Conservation (phyloP, 2,329 filamentous ascomycete genomes). For the Myriosclerotinia duriaeana region DNA sequence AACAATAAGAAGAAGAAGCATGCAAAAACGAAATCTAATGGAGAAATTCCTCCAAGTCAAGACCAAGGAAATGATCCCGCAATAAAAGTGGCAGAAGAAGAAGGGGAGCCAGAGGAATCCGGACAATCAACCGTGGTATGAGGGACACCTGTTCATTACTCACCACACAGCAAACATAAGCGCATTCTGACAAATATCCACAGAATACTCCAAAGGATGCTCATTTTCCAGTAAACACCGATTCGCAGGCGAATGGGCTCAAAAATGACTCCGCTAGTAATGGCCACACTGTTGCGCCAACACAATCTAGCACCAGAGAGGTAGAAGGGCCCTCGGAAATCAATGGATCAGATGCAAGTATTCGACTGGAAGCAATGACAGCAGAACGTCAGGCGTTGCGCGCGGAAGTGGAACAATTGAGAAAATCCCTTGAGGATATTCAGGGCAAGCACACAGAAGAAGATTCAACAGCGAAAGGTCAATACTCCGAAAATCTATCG, state of each 20-base stretch:
- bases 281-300: constrained; percentile 31
- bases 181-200: constrained; percentile 32
- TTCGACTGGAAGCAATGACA: constrained; percentile 64
- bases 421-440: constrained; percentile 77
- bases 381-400: constrained; percentile 78
- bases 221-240: constrained; percentile 31
- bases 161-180: constrained; percentile 25
- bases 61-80: constrained; percentile 43
- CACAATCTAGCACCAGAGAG: constrained; percentile 21
- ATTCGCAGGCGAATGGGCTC: constrained; percentile 37
- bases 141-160: constrained; percentile 40
- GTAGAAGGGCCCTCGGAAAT: constrained; percentile 25
- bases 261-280: constrained; percentile 32
- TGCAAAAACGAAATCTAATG: constrained; percentile 46
- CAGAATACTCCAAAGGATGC: constrained; percentile 38
- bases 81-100: constrained; percentile 44
- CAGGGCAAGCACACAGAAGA: constrained; percentile 69
- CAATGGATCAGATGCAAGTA: constrained; percentile 36
- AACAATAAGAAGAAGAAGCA: constrained; percentile 57
- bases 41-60: constrained; percentile 39
- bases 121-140: constrained; percentile 39
- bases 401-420: constrained; percentile 77
- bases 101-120: constrained; percentile 46
- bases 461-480: constrained; percentile 60
- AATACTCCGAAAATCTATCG: constrained; percentile 60